Evolutionary conservation across 1,284 basidiomycete genomes (phyloP).

Genomic region (Thelephora terrestris): DNA sequence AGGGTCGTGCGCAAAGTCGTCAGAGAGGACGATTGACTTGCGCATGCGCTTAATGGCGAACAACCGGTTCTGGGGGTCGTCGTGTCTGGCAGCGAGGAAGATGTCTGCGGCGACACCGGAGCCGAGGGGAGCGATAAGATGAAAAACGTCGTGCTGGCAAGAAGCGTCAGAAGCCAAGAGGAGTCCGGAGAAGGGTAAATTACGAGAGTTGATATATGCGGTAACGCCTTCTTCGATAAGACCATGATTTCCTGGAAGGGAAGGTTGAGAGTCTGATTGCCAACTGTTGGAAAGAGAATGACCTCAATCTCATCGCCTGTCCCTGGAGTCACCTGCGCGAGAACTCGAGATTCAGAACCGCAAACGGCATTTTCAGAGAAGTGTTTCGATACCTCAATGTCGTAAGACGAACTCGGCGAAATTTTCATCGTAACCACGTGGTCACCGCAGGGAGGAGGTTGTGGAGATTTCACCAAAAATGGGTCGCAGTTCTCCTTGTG

Average conservation of each 20-base stretch:
- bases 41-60: not conserved
- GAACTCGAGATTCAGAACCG: too few relatives aligned
- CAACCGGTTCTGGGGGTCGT: not conserved
- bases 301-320: not conserved
- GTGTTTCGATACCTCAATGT: not conserved
- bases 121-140: not conserved
- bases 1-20: not conserved
- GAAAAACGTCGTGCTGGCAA: not conserved
- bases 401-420: not conserved
- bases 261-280: not conserved
- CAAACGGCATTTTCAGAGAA: too few relatives aligned
- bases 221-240: not conserved
- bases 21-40: not conserved
- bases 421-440: too few relatives aligned
- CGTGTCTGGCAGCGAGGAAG: not conserved
- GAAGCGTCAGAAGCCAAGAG: not conserved
- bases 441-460: not conserved
- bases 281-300: not conserved
- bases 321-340: too few relatives aligned
- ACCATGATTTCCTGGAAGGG: conserved; percentile 1
- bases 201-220: not conserved
- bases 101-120: not conserved
- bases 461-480: not conserved
- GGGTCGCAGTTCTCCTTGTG: not conserved
- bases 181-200: not conserved